Conservation (phyloP, 306 rosid species). For the Sechiopsis laciniata region DNA sequence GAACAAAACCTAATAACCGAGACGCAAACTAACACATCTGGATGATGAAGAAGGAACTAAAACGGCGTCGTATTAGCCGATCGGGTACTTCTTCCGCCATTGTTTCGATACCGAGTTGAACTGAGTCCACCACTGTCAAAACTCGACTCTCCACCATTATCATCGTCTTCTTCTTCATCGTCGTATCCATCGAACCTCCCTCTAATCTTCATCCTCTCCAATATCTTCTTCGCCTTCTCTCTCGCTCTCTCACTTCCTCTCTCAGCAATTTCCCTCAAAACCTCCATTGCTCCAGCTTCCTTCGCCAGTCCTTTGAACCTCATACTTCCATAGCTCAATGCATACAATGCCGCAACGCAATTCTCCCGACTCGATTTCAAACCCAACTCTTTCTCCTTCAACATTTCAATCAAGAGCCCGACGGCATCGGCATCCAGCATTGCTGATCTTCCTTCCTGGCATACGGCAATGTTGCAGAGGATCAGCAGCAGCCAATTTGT, state of each 20-base stretch:
- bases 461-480: slow-evolving; percentile 64
- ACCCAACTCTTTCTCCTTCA: slow-evolving; percentile 45
- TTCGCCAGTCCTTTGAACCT: slow-evolving; percentile 78
- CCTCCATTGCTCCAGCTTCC: slow-evolving; percentile 70
- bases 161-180: neutral
- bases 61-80: slow-evolving; percentile 6
- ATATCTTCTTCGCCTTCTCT: slow-evolving; percentile 62
- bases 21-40: neutral
- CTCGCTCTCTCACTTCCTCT: slow-evolving; percentile 74
- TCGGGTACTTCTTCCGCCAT: neutral
- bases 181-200: neutral
- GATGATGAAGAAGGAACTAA: neutral
- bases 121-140: slow-evolving; percentile 11
- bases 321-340: slow-evolving; percentile 69
- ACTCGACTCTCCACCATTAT: slow-evolving; percentile 16
- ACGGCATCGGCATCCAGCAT: slow-evolving; percentile 82
- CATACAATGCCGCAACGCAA: slow-evolving; percentile 75
- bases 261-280: slow-evolving; percentile 54
- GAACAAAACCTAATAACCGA: slow-evolving; percentile 3
- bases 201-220: slow-evolving; percentile 49
- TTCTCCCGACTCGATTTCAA: slow-evolving; percentile 71
- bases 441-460: slow-evolving; percentile 61
- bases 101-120: neutral
- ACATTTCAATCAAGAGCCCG: slow-evolving; percentile 47
- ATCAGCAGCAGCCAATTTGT: slow-evolving; percentile 52